phyloP scores from a whole-genome alignment of 441 rosid genomes.

The Capsella rubella region DNA sequence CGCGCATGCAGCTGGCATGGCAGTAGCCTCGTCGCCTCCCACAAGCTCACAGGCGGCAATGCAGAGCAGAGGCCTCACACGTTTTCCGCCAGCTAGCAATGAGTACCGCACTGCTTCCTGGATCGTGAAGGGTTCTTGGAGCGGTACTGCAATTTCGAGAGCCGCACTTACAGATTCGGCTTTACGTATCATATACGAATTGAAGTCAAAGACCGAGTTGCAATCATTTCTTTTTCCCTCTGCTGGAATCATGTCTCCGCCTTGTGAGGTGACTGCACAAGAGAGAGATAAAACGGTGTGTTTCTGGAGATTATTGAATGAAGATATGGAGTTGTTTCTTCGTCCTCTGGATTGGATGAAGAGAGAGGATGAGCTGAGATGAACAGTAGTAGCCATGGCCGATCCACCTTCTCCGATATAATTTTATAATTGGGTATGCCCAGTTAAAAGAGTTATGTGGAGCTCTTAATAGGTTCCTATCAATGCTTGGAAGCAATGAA shows the following conservation, averaged over 20 bases:
- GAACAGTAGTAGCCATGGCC: constrained; percentile 23
- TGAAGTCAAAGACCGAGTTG: constrained; percentile 34
- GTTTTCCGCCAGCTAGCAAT: constrained; percentile 55
- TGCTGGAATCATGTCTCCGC: constrained; percentile 12
- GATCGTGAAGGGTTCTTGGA: constrained; percentile 29
- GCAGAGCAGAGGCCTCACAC: constrained; percentile 47
- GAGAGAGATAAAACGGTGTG: constrained; percentile 22
- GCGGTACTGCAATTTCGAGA: constrained; percentile 43
- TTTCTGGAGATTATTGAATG: constrained; percentile 8
- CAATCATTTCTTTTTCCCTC: constrained; percentile 19
- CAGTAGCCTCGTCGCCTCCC: constrained; percentile 52
- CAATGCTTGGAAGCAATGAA: not conserved
- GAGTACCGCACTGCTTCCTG: constrained; percentile 54
- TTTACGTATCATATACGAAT: constrained; percentile 44
- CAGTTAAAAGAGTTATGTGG: not conserved
- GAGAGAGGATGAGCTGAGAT: constrained; percentile 21
- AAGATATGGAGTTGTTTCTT: constrained; percentile 26
- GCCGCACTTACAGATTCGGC: constrained; percentile 44
- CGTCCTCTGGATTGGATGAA: constrained; percentile 22
- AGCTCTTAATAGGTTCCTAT: not conserved
- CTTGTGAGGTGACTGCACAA: constrained; percentile 21
- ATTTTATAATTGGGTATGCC: no score
- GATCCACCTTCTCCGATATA: not conserved
- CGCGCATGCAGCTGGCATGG: constrained; percentile 52
- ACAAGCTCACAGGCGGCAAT: constrained; percentile 55